phyloP scores from a whole-genome alignment of 306 rosid species.

The Castanopsis chinensis region DNA sequence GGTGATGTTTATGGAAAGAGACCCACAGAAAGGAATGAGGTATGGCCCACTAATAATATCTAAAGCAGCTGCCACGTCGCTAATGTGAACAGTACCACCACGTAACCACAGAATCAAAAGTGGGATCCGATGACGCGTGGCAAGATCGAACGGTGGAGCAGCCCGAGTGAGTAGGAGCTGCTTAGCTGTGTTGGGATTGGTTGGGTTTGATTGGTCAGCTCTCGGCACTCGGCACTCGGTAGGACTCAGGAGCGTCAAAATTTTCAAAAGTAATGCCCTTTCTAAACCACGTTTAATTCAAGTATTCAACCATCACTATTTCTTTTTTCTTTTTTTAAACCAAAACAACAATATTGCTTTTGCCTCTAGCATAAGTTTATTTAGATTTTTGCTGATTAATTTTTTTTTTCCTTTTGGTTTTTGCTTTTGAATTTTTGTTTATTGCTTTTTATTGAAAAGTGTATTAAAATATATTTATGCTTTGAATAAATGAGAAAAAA shows the following conservation, averaged over 20 bases:
- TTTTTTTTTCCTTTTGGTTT: too few species aligned
- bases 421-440: too few species aligned
- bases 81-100: background rate
- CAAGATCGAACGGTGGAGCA: background rate
- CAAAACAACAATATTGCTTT: too few species aligned
- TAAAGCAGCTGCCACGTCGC: conserved; percentile 23
- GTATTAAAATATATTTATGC: too few species aligned
- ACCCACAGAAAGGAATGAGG: background rate
- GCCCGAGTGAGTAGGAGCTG: background rate
- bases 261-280: background rate
- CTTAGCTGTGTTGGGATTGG: conserved; percentile 13
- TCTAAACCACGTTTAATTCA: too few species aligned
- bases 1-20: conserved; percentile 1
- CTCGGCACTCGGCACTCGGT: too few species aligned
- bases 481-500: too few species aligned
- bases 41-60: background rate
- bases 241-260: background rate
- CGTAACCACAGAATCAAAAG: background rate
- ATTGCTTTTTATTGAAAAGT: too few species aligned
- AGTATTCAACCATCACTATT: too few species aligned
- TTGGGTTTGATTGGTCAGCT: background rate
- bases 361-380: too few species aligned
- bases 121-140: conserved; percentile 8
- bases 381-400: too few species aligned
- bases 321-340: too few species aligned